These are phyloP conservation scores for Elongisporangium anandrum DNA, from an alignment of 352 stramenopile genomes.

Conservation along the genomic window DNA sequence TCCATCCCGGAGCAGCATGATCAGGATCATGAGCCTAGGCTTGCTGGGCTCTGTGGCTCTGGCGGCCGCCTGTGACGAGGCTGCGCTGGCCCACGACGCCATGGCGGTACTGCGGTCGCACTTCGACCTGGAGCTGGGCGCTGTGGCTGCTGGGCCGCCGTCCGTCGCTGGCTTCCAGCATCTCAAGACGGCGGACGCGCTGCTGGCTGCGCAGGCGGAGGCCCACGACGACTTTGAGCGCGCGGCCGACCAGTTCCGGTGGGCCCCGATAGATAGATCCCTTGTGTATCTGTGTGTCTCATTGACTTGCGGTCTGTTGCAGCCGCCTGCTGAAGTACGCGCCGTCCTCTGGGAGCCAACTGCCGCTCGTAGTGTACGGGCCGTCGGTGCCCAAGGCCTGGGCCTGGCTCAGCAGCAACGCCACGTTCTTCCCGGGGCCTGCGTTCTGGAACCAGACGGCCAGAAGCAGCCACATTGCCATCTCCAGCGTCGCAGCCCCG, in stretches of 20 bases:
- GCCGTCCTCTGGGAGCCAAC: slow-evolving; percentile 31
- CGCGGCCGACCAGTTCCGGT: slow-evolving; percentile 61
- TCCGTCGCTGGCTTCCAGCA: slow-evolving; percentile 72
- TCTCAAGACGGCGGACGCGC: slow-evolving; percentile 71
- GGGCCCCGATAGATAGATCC: background rate
- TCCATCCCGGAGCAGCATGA: background rate
- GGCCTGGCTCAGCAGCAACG: slow-evolving; percentile 57
- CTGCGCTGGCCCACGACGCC: slow-evolving; percentile 39
- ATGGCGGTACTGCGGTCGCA: slow-evolving; percentile 30
- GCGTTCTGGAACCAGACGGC: slow-evolving; percentile 43
- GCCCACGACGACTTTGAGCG: slow-evolving; percentile 71
- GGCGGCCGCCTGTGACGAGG: slow-evolving; percentile 34
- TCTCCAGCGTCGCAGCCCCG: slow-evolving; percentile 60
- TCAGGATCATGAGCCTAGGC: background rate
- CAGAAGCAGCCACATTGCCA: slow-evolving; percentile 13
- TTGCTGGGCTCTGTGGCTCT: slow-evolving; percentile 2
- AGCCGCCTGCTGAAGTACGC: slow-evolving; percentile 61
- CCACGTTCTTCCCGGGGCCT: slow-evolving; percentile 76
- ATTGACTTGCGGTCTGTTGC: background rate
- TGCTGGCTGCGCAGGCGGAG: slow-evolving; percentile 75
- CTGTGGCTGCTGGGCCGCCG: slow-evolving; percentile 42
- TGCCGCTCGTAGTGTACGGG: slow-evolving; percentile 77
- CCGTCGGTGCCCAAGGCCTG: slow-evolving; percentile 44
- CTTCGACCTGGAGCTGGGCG: slow-evolving; percentile 67
- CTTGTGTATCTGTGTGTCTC: background rate